Evolutionary conservation across 2,329 filamentous ascomycete genomes (phyloP).

Genomic region (Penicillium sp.): DNA sequence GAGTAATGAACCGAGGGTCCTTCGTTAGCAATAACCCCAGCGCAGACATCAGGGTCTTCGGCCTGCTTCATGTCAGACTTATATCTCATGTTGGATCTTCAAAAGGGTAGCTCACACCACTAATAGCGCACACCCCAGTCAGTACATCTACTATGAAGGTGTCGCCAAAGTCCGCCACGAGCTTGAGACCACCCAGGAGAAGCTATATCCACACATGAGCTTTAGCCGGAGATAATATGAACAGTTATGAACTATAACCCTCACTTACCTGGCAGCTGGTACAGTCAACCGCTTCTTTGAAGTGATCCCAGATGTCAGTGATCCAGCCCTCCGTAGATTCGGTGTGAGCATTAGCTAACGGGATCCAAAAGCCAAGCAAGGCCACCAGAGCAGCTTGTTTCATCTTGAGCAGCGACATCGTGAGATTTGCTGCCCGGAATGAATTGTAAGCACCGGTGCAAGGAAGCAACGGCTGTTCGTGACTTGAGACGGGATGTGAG

Average conservation of each 20-base stretch:
- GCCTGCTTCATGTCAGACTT: conserved; percentile 31
- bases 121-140: conserved; percentile 37
- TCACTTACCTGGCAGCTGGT: conserved; percentile 31
- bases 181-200: conserved; percentile 46
- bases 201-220: conserved; percentile 11
- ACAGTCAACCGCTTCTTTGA: conserved; percentile 35
- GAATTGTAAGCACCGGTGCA: neutral
- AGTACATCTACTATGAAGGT: conserved; percentile 41
- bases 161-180: conserved; percentile 46
- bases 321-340: conserved; percentile 15
- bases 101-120: conserved; percentile 28
- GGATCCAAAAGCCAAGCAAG: conserved; percentile 5
- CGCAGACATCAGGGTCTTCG: conserved; percentile 57
- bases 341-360: conserved; percentile 9
- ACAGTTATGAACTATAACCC: neutral
- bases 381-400: conserved; percentile 13
- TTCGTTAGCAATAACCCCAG: conserved; percentile 53
- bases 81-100: neutral
- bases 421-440: neutral
- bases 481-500: neutral
- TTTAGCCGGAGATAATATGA: neutral
- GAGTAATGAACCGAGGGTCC: conserved; percentile 55
- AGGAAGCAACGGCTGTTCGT: too few species aligned
- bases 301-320: conserved; percentile 29
- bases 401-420: conserved; percentile 7